Base-by-base conservation (phyloP, 768 basidiomycete genomes). In the Pilatotrama ljubarskyi region DNA sequence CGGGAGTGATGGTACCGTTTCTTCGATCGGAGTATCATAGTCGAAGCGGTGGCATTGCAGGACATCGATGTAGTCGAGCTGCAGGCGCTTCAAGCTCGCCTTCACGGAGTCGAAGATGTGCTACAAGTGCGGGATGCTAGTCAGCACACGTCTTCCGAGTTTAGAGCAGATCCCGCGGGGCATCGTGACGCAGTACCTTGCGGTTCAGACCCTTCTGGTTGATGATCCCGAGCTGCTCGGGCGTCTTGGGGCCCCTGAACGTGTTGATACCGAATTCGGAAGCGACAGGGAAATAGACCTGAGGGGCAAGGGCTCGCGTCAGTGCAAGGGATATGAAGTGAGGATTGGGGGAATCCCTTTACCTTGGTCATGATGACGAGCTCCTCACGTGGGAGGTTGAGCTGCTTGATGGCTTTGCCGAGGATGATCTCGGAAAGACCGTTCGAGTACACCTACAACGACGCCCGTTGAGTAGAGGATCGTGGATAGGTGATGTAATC, bases 21-120 rank as follows among this genome's bases (percentile, higher is more conserved):
- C 74, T 49, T 72, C 74, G 49, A 76, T 74, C 5, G 76, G 76
- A 0, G 78, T 77, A 22, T 75, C 64, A n/a, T 65, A 59, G 61
- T 70, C 70, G 47, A 68, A 65, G 15, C 64, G 63, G 53, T 71
- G 69, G 61, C 50, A 50, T 20, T 50, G 48, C 35, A 50, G 35
- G 5, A 50, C 8, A n/a, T 50, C 48, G 52, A 87, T 78, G 56
- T 86, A 82, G 51, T 85, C 84, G 50, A 72, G 68, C 55, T 78
- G 75, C 25, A 80, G 74, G 25, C 80, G 74, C 35, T 74, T 70
- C 48, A 80, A 61, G 51, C 76, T 77, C 52, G 73, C 68, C 64
- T 79, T 76, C 13, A 82, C 79, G 13, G 80, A 73, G 37, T 82
- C 84, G 63, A 87, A 87, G 68, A 88, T 85, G 67, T 82, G 81